Percentiles rank a stretch among this genome's conserved stretches.
phyloP scores from a whole-genome alignment of 208 protist species.

The Trypanosoma theileri region DNA sequence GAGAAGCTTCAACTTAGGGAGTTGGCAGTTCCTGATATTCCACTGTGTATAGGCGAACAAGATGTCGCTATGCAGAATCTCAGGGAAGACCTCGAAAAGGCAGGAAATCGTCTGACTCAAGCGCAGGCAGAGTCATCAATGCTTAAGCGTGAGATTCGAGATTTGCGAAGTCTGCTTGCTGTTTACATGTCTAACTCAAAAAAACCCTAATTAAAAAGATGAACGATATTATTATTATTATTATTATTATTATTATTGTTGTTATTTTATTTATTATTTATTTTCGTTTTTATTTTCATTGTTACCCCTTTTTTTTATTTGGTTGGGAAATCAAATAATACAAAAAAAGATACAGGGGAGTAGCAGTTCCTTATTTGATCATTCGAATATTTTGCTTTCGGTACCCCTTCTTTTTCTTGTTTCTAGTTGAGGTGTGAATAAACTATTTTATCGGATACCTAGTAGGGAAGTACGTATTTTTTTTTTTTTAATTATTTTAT shows the following conservation, averaged over 20 bases:
- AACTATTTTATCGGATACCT: neutral
- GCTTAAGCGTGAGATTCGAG: conserved; percentile 25
- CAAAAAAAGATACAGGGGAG: neutral
- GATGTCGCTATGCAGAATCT: conserved; percentile 9
- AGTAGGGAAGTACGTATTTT: neutral
- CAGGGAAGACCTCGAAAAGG: conserved; percentile 8
- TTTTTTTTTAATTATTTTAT: neutral
- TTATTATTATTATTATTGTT: too few relatives aligned
- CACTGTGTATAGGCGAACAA: neutral
- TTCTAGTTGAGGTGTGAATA: neutral
- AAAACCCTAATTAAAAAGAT: neutral
- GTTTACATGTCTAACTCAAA: conserved; percentile 31
- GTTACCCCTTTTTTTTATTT: too few relatives aligned
- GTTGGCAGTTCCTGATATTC: conserved; percentile 27
- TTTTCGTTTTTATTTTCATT: too few relatives aligned
- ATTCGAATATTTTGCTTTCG: neutral
- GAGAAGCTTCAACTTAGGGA: conserved; percentile 23
- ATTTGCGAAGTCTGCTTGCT: conserved; percentile 29
- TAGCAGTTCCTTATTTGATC: too few relatives aligned
- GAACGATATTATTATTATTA: neutral
- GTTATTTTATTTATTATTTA: too few relatives aligned
- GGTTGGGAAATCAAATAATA: neutral
- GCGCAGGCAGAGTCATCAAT: conserved; percentile 12
- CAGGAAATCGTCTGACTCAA: conserved; percentile 1
- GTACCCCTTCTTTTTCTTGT: neutral